Percentiles rank a stretch among this genome's conserved stretches.
Conservation (phyloP, 2,329 filamentous ascomycete genomes). For the Diaporthe velutina region DNA sequence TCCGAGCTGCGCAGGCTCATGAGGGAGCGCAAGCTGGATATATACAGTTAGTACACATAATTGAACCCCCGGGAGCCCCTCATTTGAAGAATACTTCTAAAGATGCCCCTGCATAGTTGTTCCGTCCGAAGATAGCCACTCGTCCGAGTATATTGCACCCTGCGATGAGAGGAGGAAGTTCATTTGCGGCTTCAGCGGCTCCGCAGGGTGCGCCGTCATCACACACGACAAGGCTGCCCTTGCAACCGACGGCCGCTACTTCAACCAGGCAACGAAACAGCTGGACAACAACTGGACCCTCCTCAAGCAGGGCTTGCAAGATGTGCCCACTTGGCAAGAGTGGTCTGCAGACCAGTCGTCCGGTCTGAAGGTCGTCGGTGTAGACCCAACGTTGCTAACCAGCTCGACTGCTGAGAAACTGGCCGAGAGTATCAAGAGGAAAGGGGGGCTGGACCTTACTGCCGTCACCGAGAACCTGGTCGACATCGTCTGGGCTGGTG, state of each 20-base stretch:
- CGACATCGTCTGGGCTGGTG: conserved; percentile 87
- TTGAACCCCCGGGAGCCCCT: conserved; percentile 39
- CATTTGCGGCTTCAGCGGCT: conserved; percentile 95
- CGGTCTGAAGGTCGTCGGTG: conserved; percentile 87
- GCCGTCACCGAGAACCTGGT: conserved; percentile 86
- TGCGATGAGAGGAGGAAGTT: conserved; percentile 92
- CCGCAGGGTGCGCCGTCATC: conserved; percentile 91
- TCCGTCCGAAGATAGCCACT: conserved; percentile 96
- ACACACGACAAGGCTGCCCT: conserved; percentile 88
- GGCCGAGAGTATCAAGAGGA: conserved; percentile 87
- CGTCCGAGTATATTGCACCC: conserved; percentile 97
- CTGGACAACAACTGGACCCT: conserved; percentile 92
- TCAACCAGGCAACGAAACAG: conserved; percentile 94
- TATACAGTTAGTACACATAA: conserved; percentile 79
- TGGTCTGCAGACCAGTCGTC: conserved; percentile 92
- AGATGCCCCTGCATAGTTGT: conserved; percentile 72
- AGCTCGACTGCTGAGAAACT: conserved; percentile 75
- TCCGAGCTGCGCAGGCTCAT: conserved; percentile 85
- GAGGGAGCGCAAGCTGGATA: conserved; percentile 86
- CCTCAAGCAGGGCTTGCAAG: conserved; percentile 91
- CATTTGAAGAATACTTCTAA: conserved; percentile 52
- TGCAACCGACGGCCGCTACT: conserved; percentile 96
- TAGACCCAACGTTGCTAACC: conserved; percentile 90
- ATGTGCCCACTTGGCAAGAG: conserved; percentile 97
- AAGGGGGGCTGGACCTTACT: conserved; percentile 81